These are phyloP conservation scores for Neopestalotiopsis clavispora DNA, from an alignment of 2,329 filamentous ascomycete genomes.

Conservation along the genomic window DNA sequence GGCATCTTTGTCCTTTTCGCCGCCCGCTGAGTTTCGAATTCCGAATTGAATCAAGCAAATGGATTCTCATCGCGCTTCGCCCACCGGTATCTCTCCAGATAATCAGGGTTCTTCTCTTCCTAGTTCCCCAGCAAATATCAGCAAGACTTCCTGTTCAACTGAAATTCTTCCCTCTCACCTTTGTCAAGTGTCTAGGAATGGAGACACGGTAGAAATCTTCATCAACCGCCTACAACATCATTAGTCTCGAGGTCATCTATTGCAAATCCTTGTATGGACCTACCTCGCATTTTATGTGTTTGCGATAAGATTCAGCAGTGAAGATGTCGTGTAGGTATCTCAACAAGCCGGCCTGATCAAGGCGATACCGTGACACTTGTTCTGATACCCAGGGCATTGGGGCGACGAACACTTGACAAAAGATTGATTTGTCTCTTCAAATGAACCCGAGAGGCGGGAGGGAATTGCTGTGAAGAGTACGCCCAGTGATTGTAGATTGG, in stretches of 20 bases:
- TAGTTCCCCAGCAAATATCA: not conserved
- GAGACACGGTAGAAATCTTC: conserved; percentile 4
- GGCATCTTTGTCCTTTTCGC: not conserved
- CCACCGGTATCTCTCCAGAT: not conserved
- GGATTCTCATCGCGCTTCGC: not conserved
- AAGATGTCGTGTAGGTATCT: not conserved
- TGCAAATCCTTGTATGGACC: not conserved
- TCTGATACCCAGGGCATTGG: not conserved
- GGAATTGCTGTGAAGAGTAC: not conserved
- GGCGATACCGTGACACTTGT: conserved; percentile 1
- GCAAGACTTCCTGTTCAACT: not conserved
- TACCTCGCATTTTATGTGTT: not conserved
- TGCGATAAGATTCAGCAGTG: not conserved
- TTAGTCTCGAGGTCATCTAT: not conserved
- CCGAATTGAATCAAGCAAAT: not conserved
- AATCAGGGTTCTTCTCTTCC: not conserved
- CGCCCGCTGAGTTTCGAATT: not conserved
- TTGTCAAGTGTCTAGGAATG: not conserved
- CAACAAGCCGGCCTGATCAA: not conserved
- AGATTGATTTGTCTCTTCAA: not conserved
- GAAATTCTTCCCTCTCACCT: not conserved
- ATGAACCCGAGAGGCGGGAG: not conserved
- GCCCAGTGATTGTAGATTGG: not conserved
- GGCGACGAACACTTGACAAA: not conserved
- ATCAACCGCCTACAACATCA: not conserved